Evolutionary conservation across 129 eudicot genomes (phyloP).

Genomic region (Gnaphalium uliginosum): DNA sequence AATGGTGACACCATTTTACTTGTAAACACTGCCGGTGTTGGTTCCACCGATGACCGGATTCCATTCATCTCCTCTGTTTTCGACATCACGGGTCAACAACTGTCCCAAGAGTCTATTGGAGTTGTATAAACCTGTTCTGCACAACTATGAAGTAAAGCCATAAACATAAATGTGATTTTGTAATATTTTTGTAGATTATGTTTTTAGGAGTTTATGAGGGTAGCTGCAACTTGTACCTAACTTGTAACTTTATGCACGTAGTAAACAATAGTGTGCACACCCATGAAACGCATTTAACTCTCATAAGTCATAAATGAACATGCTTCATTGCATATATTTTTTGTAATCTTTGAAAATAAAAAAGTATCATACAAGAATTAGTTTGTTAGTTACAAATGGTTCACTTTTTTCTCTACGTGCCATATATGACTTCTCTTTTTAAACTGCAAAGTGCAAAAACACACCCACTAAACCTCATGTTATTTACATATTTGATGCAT

Average conservation of each 20-base stretch:
- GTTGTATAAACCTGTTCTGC: slow-evolving; percentile 17
- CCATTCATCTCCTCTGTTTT: slow-evolving; percentile 23
- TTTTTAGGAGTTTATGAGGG: background rate
- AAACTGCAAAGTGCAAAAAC: no score
- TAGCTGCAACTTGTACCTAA: background rate
- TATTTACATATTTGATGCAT: no score
- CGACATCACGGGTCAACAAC: slow-evolving; percentile 24
- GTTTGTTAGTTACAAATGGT: no score
- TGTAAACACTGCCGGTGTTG: slow-evolving; percentile 50
- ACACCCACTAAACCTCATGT: no score
- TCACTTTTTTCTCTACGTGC: no score
- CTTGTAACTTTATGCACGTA: no score
- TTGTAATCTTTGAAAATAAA: no score
- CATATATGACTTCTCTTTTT: no score
- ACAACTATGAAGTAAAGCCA: background rate
- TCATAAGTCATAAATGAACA: background rate
- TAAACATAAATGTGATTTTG: background rate
- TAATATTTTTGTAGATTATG: background rate
- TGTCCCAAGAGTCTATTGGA: slow-evolving; percentile 12
- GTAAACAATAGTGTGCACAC: slow-evolving; percentile 3
- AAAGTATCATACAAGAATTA: no score
- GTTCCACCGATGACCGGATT: slow-evolving; percentile 10
- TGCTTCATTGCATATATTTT: no score
- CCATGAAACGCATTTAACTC: slow-evolving; percentile 3
- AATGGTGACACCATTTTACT: slow-evolving; percentile 38